Conservation (phyloP, 164 flowering plant genomes). For the Santalum album region DNA sequence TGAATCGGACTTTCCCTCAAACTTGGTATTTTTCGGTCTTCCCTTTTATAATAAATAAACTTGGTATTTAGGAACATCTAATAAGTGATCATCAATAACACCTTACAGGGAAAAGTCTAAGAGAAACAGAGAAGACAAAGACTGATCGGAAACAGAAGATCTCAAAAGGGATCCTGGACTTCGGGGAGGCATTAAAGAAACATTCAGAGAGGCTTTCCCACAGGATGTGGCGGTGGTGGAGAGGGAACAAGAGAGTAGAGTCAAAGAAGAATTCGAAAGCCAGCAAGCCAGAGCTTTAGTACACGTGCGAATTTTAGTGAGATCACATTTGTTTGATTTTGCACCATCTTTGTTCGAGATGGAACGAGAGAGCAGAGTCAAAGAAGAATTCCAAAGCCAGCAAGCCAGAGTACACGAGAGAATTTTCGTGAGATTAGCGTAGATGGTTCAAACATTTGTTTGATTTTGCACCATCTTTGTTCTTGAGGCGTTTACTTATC, state of each 20-base stretch:
- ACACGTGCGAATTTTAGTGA: no score
- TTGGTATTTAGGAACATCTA: neutral
- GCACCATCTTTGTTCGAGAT: conserved; percentile 88
- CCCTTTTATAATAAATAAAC: neutral
- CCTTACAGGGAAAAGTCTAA: conserved; percentile 51
- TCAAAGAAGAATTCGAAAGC: conserved; percentile 33
- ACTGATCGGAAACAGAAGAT: conserved; percentile 55
- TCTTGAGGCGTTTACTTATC: no score
- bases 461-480: no score
- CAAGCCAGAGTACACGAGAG: conserved; percentile 29
- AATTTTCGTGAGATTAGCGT: no score
- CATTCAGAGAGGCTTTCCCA: conserved; percentile 42
- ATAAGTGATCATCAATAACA: neutral
- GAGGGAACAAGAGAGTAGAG: conserved; percentile 17
- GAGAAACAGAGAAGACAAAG: conserved; percentile 39
- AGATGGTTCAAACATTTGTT: no score
- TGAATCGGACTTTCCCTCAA: conserved; percentile 41
- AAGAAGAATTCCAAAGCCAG: conserved; percentile 30
- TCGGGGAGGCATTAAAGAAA: conserved; percentile 31
- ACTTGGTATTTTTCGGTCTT: conserved; percentile 37
- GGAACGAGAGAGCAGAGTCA: conserved; percentile 18
- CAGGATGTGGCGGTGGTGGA: conserved; percentile 59
- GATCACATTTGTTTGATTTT: no score
- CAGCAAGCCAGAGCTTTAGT: conserved; percentile 52
- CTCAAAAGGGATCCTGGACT: conserved; percentile 27